Evolutionary conservation across 2,329 filamentous ascomycete genomes (phyloP).

Genomic region (Claviceps spartinae): DNA sequence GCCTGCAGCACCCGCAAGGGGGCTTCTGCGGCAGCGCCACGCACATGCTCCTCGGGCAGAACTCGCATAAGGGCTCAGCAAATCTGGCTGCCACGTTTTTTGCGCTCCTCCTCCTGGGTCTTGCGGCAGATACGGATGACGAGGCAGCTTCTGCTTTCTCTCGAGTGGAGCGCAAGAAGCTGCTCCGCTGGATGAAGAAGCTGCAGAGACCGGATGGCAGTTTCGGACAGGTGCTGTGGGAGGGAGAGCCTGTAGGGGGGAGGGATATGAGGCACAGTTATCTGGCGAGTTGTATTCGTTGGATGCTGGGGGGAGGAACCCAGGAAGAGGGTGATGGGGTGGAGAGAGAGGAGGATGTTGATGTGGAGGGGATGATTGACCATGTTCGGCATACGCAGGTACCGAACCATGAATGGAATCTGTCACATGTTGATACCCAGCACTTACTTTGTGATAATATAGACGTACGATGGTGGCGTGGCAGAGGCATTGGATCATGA

Average conservation of each 20-base stretch:
- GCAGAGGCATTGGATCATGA: conserved; percentile 68
- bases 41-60: conserved; percentile 30
- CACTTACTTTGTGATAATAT: conserved; percentile 2
- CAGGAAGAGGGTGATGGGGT: conserved; percentile 36
- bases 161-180: conserved; percentile 52
- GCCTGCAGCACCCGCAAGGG: conserved; percentile 70
- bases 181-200: conserved; percentile 58
- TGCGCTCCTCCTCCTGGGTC: conserved; percentile 59
- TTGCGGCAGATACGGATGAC: conserved; percentile 28
- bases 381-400: conserved; percentile 56
- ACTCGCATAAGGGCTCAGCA: conserved; percentile 35
- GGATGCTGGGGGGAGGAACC: conserved; percentile 59
- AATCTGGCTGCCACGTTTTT: conserved; percentile 86
- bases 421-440: too few relatives aligned
- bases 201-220: conserved; percentile 78
- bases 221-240: conserved; percentile 69
- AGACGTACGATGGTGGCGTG: conserved; percentile 78
- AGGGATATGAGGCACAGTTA: conserved; percentile 82
- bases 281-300: conserved; percentile 67
- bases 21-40: conserved; percentile 82
- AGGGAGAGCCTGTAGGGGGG: conserved; percentile 54
- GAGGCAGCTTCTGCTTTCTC: conserved; percentile 34
- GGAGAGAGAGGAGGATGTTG: conserved; percentile 53
- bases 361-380: conserved; percentile 53
- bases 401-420: too few relatives aligned